Percentiles rank a stretch among this genome's conserved stretches.
Conservation (phyloP, 805 yeast species). For the Teunomyces atbi region DNA sequence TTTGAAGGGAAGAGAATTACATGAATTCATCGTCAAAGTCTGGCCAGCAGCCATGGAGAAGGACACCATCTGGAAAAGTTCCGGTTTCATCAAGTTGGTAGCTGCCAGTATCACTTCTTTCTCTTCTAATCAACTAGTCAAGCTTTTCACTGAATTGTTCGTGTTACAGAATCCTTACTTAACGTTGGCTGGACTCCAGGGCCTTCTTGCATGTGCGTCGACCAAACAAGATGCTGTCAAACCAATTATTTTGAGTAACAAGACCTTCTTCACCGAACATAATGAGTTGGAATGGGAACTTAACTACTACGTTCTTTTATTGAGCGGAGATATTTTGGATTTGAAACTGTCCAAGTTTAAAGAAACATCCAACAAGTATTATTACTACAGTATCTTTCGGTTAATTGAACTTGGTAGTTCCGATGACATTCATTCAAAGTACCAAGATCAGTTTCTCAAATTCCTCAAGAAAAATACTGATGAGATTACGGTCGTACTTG, state of each 20-base stretch:
- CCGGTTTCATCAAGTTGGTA: conserved; percentile 32
- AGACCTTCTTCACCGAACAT: conserved; percentile 15
- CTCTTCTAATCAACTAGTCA: conserved; percentile 45
- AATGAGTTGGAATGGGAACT: conserved; percentile 41
- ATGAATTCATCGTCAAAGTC: conserved; percentile 41
- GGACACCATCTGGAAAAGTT: conserved; percentile 21
- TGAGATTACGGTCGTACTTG: conserved; percentile 21
- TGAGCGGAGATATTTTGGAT: conserved; percentile 34
- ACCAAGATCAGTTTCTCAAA: conserved; percentile 13
- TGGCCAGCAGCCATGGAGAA: conserved; percentile 38
- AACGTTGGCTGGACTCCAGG: conserved; percentile 29
- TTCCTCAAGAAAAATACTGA: conserved; percentile 7
- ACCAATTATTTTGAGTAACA: conserved; percentile 7
- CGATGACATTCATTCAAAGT: conserved; percentile 4
- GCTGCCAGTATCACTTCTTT: conserved; percentile 42
- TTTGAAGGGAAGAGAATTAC: conserved; percentile 57
- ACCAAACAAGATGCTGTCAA: conserved; percentile 16
- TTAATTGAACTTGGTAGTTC: conserved; percentile 42
- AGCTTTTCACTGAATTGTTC: conserved; percentile 8
- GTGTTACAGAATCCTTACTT: conserved; percentile 5
- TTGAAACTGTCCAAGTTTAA: conserved; percentile 7
- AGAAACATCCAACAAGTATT: conserved; percentile 13
- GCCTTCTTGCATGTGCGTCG: conserved; percentile 36
- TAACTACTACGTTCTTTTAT: conserved; percentile 45
- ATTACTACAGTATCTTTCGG: conserved; percentile 46